phyloP scores from a whole-genome alignment of 805 yeast genomes.

The Dipodascopsis uninucleata region DNA sequence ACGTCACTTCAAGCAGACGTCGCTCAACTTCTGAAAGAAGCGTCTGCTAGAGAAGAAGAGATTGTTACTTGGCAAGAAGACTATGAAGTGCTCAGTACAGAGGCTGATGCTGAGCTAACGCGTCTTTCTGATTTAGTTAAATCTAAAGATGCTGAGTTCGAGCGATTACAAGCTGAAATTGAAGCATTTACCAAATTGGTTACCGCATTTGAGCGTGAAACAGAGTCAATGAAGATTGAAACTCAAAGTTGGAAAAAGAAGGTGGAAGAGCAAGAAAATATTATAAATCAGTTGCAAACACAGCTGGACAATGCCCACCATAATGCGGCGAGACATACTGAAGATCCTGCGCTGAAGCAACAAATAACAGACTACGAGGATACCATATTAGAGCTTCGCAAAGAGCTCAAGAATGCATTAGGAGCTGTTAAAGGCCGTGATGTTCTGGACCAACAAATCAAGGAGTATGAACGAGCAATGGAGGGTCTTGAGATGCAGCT shows the following conservation, averaged over 20 bases:
- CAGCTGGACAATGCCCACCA: slow-evolving; percentile 4
- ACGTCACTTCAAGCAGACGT: slow-evolving; percentile 14
- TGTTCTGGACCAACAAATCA: neutral
- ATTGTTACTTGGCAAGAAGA: slow-evolving; percentile 26
- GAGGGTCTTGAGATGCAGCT: slow-evolving; percentile 4
- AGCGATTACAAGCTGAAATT: slow-evolving; percentile 12
- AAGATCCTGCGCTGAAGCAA: neutral
- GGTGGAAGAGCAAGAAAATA: slow-evolving; percentile 6
- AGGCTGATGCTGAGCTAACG: slow-evolving; percentile 24
- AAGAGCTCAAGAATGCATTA: slow-evolving; percentile 1
- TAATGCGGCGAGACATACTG: slow-evolving; percentile 1
- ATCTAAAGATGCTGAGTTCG: slow-evolving; percentile 14
- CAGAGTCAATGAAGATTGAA: slow-evolving; percentile 14
- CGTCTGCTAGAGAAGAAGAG: slow-evolving; percentile 18
- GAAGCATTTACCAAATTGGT: slow-evolving; percentile 13
- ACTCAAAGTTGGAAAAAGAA: slow-evolving; percentile 3
- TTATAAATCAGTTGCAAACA: slow-evolving; percentile 1
- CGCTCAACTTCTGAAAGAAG: slow-evolving; percentile 11
- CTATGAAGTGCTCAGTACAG: slow-evolving; percentile 20
- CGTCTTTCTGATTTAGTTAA: slow-evolving; percentile 12
- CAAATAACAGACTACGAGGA: neutral
- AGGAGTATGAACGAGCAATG: slow-evolving; percentile 6
- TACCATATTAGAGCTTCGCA: neutral
- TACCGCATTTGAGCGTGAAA: slow-evolving; percentile 17
- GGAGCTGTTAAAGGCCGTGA: slow-evolving; percentile 1